phyloP scores from a whole-genome alignment of 2,329 filamentous ascomycete species.

The Botrytis tulipae region DNA sequence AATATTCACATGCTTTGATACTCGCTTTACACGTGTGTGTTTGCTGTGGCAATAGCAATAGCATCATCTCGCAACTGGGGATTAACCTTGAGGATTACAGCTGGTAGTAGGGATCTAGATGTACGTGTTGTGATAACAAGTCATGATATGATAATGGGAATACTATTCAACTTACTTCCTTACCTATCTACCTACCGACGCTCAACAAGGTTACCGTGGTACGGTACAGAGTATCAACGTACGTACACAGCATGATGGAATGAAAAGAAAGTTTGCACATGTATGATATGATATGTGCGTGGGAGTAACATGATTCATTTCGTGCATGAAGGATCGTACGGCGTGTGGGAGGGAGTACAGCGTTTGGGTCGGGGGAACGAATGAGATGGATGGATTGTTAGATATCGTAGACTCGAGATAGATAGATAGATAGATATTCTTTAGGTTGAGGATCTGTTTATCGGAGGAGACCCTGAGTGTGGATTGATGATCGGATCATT shows the following conservation, averaged over 20 bases:
- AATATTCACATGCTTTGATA: not conserved
- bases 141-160: not conserved
- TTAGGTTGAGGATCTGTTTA: not conserved
- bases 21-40: not conserved
- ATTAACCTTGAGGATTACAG: no score
- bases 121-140: rapidly evolving
- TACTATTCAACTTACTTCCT: not conserved
- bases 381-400: not conserved
- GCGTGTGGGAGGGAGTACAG: not conserved
- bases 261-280: not conserved
- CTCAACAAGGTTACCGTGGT: not conserved
- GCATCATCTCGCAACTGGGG: not conserved
- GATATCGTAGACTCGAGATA: no score
- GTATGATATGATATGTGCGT: no score
- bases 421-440: not conserved
- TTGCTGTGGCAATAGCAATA: not conserved
- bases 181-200: not conserved
- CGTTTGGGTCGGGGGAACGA: not conserved
- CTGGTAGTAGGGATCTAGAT: no score
- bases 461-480: not conserved
- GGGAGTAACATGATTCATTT: not conserved
- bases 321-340: not conserved
- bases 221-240: not conserved
- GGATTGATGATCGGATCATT: not conserved
- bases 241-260: not conserved